Base-by-base conservation (phyloP, 2,329 filamentous ascomycete species). In the Arthrobotrys pseudoclavata region DNA sequence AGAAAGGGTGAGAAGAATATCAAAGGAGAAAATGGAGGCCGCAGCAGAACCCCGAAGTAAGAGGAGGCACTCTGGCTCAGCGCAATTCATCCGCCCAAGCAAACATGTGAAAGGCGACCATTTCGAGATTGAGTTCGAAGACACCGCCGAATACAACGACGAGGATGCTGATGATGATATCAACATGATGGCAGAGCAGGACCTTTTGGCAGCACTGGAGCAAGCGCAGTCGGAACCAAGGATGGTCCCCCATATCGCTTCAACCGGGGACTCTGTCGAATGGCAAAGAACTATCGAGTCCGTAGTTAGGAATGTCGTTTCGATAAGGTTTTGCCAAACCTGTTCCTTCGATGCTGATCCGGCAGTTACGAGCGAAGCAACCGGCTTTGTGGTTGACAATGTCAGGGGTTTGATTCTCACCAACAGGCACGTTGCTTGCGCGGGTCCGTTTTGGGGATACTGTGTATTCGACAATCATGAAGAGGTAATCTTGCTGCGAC, bases 401-500 rank as follows among this genome's bases (percentile, higher is more conserved):
- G 91, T 97, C 85, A 90, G 89, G 83, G 96, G 96, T 83, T 94
- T 94, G 83, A 95, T 96, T 81, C 85, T 96, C 83, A 96, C 92
- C 10, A 96, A 96, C 83, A 89, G 92, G 75, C 96, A 99, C 85
- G 96, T 99, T 34, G 96, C 98, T 48, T 94, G 96, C 80, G 89
- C 96, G 0, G 96, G 96, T 0, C 96, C 96, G 0, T 99, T 99
- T 85, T 98, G 95, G 91, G 96, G 96, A 57, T 97, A 97, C 85
- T 94, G 92, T 83, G 94, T 99, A 81, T 99, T 99, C 84, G 96
- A 99, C 84, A 99, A 99, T 83, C 96, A 99, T 84, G 96, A 99
- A 83, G 90, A 91, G 84, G 87, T 88, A 83, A 76, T 85, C 80
- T 63, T 57, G 29, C n/a, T 40, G 37, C 18, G 34, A 9, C 24